Percentiles rank a stretch among this genome's conserved stretches.
phyloP scores from a whole-genome alignment of 164 flowering plant species.

The Aristolochia fimbriata region DNA sequence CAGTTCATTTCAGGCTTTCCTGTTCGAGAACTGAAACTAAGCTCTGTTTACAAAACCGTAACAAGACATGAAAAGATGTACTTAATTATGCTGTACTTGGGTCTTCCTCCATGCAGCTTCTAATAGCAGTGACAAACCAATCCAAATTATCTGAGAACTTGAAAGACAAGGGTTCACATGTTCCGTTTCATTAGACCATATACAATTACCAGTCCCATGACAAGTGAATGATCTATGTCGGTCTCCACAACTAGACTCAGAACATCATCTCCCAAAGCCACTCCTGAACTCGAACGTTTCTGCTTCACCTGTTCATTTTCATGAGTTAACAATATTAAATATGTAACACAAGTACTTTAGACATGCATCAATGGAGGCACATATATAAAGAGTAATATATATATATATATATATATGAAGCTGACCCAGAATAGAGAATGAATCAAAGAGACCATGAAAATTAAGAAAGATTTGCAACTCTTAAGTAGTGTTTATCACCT shows the following conservation, averaged over 20 bases:
- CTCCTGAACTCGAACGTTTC: conserved; percentile 10
- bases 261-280: conserved; percentile 19
- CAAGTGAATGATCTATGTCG: conserved; percentile 12
- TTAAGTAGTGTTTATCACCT: conserved; percentile 2
- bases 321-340: too few relatives aligned
- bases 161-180: conserved; percentile 1
- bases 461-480: not conserved
- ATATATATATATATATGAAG: too few relatives aligned
- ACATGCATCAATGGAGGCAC: too few relatives aligned
- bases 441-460: not conserved
- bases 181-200: conserved; percentile 7
- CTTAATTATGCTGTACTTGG: too few relatives aligned
- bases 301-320: conserved; percentile 3
- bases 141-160: not conserved
- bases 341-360: too few relatives aligned
- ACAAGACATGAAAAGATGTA: not conserved
- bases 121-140: too few relatives aligned
- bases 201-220: conserved; percentile 15
- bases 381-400: too few relatives aligned
- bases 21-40: too few relatives aligned
- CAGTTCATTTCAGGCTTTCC: too few relatives aligned
- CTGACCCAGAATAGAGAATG: too few relatives aligned
- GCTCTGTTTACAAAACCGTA: not conserved
- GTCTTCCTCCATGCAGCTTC: too few relatives aligned
- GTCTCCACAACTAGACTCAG: conserved; percentile 15